Evolutionary conservation across 2,329 filamentous ascomycete species (phyloP).

Genomic region (Pseudopyricularia cyperi): DNA sequence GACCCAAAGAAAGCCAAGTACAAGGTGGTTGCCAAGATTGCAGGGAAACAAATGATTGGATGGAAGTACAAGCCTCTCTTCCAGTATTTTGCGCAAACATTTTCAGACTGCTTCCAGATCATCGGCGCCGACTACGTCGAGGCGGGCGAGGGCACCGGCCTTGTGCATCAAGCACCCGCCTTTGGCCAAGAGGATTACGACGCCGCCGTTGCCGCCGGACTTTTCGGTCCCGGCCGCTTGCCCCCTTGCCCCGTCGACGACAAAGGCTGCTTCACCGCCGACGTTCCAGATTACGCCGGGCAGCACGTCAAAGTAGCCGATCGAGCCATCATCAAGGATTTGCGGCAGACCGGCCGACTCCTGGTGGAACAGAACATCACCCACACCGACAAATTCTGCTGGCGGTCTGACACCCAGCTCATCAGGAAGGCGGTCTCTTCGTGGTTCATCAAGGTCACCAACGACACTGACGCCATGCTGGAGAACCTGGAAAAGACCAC

Average conservation of each 20-base stretch:
- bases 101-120: conserved; percentile 57
- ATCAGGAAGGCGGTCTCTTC: conserved; percentile 91
- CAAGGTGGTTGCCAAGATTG: conserved; percentile 53
- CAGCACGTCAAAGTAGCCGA: conserved; percentile 87
- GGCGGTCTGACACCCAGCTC: conserved; percentile 80
- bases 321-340: conserved; percentile 80
- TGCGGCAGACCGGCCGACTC: conserved; percentile 64
- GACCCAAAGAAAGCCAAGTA: conserved; percentile 67
- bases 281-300: conserved; percentile 69
- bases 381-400: conserved; percentile 90
- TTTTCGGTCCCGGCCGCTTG: conserved; percentile 48
- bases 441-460: conserved; percentile 84
- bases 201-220: conserved; percentile 48
- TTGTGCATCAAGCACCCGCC: conserved; percentile 63
- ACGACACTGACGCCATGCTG: conserved; percentile 78
- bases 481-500: conserved; percentile 77
- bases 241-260: conserved; percentile 63
- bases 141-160: conserved; percentile 58
- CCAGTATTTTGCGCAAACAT: conserved; percentile 57
- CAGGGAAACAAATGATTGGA: conserved; percentile 54
- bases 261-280: conserved; percentile 58
- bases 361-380: conserved; percentile 77
- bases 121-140: conserved; percentile 60
- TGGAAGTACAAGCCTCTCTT: conserved; percentile 64
- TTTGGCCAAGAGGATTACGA: conserved; percentile 71